Conservation (phyloP, 805 yeast species). For the Peterozyma toletana region DNA sequence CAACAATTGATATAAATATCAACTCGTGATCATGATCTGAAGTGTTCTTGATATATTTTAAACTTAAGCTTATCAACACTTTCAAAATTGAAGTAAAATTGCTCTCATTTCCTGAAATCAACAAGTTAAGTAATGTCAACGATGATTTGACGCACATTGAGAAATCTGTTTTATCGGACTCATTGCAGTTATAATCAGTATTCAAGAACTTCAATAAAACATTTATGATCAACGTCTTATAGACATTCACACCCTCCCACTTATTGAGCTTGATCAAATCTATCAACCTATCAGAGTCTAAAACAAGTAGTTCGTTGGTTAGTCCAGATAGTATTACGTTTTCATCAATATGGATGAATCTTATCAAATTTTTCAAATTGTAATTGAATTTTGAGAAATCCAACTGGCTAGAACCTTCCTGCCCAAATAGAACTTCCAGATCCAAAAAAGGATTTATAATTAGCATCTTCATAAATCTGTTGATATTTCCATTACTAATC, state of each 20-base stretch:
- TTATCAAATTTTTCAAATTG: constrained; percentile 43
- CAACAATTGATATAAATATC: constrained; percentile 20
- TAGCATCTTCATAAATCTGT: constrained; percentile 53
- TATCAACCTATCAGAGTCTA: constrained; percentile 36
- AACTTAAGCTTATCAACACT: constrained; percentile 13
- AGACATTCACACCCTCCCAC: constrained; percentile 50
- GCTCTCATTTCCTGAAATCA: constrained; percentile 52
- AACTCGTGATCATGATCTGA: constrained; percentile 13
- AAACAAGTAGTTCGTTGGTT: constrained; percentile 50
- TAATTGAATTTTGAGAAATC: constrained; percentile 63
- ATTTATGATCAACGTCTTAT: constrained; percentile 46
- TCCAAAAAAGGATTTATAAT: constrained; percentile 44
- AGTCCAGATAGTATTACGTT: constrained; percentile 38
- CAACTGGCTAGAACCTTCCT: constrained; percentile 25
- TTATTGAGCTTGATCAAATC: constrained; percentile 31
- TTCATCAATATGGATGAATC: constrained; percentile 41
- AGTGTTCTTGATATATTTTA: constrained; percentile 10
- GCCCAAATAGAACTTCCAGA: constrained; percentile 21
- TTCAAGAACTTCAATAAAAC: constrained; percentile 35
- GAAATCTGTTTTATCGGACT: constrained; percentile 19
- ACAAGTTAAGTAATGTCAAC: constrained; percentile 34
- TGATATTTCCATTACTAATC: constrained; percentile 45
- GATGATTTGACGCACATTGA: constrained; percentile 31
- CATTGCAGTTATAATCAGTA: constrained; percentile 12
- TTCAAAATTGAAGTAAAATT: constrained; percentile 39